Percentiles rank a stretch among this genome's conserved stretches.
Conservation (phyloP, 1,139 yeast species). For the Debaryomyces psychrophilus region DNA sequence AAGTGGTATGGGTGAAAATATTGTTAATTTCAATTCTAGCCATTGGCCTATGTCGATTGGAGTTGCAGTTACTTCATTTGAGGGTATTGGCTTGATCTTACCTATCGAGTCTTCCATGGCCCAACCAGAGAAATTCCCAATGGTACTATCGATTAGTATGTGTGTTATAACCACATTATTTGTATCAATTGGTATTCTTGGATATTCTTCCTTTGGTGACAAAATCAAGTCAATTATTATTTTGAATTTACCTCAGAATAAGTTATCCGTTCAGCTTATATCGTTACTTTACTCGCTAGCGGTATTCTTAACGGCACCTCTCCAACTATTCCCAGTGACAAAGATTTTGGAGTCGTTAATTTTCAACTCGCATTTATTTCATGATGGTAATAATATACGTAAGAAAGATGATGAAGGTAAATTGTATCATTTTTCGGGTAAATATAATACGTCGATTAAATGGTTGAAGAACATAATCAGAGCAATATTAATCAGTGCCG, state of each 20-base stretch:
- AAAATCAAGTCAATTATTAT: slow-evolving; percentile 69
- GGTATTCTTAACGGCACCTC: slow-evolving; percentile 72
- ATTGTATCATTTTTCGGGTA: slow-evolving; percentile 38
- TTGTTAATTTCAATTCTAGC: slow-evolving; percentile 55
- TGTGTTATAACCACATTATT: slow-evolving; percentile 60
- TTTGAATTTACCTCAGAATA: slow-evolving; percentile 67
- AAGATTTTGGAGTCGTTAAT: slow-evolving; percentile 66
- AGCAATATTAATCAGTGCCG: slow-evolving; percentile 30
- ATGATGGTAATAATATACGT: not conserved
- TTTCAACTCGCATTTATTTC: slow-evolving; percentile 41
- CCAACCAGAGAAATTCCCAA: slow-evolving; percentile 70
- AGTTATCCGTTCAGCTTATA: slow-evolving; percentile 64
- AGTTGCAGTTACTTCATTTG: slow-evolving; percentile 80
- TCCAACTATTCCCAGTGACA: slow-evolving; percentile 77
- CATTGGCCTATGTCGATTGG: slow-evolving; percentile 77
- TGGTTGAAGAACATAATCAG: slow-evolving; percentile 48
- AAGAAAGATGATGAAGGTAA: slow-evolving; percentile 29
- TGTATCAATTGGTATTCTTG: slow-evolving; percentile 64
- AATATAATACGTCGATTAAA: slow-evolving; percentile 39
- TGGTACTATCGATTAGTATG: slow-evolving; percentile 63
- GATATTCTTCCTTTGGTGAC: slow-evolving; percentile 72
- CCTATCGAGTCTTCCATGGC: slow-evolving; percentile 81
- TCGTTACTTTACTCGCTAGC: slow-evolving; percentile 72
- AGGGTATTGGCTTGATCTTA: slow-evolving; percentile 76
- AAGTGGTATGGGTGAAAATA: slow-evolving; percentile 55